Evolutionary conservation across 1,139 yeast species (phyloP), one percentile per base, ranked within the genome.

Genomic region (Lodderomyces parapsilosis): DNA sequence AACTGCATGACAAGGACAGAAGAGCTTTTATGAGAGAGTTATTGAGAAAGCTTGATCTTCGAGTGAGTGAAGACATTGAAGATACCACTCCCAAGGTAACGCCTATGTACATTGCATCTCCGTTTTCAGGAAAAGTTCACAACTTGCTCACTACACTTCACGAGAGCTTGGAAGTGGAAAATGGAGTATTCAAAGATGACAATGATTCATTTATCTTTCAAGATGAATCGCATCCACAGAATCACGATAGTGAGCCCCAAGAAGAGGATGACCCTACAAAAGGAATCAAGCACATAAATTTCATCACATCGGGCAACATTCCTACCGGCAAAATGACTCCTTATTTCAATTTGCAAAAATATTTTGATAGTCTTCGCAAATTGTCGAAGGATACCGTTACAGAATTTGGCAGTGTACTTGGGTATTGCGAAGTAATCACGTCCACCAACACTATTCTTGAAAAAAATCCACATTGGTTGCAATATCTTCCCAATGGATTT

Each of bases 371-470:
- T 25, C 64, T 91, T 42, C 60, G 65, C 15, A 58, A 54, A 17
- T 59, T 69, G 13, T 50, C 52, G 8, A 41, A 43, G 1, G 46
- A 44, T 9, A 49, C 55, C 11, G 43, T 52, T 17, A 68, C 71
- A 3, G 71, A 66, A 2, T 64, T 84, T 38, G 98, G 97, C 0
- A 65, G 83, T 0, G 58, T 76, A 2, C 60, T 88, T 22, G 68
- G 88, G 13, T 91, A 91, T 57, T 90, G 90, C 4, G 97, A 93
- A 57, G 96, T 91, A 3, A 82, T 91, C 1, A 86, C 96, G 0
- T 91, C 98, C 0, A 93, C 99, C 0, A 84, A 80, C 44, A 78
- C 89, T 0, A 65, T 93, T 57, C 68, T 93, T 50, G 96, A 91
- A 56, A 74, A 77, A 39, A 93, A 93, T 60, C 77, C 80, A 40